A percentile compares a stretch with the other conserved stretches of the same genome.
Evolutionary conservation across 1,284 basidiomycete species (phyloP).

Genomic region (Naganishia sp.): DNA sequence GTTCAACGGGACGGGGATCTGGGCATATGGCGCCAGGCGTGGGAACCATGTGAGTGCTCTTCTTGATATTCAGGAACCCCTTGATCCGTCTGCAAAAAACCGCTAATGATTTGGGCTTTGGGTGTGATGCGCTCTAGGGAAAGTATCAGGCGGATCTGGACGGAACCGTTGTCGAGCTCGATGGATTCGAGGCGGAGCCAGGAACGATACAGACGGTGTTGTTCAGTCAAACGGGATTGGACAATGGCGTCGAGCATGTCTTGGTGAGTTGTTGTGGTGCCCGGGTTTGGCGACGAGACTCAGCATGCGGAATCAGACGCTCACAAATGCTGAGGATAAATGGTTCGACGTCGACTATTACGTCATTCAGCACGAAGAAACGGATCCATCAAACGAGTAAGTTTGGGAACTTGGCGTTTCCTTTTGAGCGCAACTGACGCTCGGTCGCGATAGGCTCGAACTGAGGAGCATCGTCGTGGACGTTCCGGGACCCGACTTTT

Average conservation of each 20-base stretch:
- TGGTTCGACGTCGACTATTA: constrained; percentile 20
- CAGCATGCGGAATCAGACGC: not conserved
- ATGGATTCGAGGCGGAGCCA: not conserved
- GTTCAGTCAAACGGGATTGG: constrained; percentile 10
- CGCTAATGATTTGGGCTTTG: not conserved
- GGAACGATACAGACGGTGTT: constrained; percentile 11
- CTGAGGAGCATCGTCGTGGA: not conserved
- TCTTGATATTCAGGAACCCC: not conserved
- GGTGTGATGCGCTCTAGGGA: not conserved
- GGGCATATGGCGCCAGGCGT: constrained; percentile 8
- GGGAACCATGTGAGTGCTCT: not conserved
- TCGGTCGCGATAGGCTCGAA: not conserved
- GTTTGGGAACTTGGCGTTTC: not conserved
- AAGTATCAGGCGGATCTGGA: constrained; percentile 2
- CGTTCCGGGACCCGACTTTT: not conserved
- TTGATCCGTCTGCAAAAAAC: not conserved
- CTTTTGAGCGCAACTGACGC: not conserved
- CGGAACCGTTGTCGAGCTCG: not conserved
- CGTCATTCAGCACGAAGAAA: constrained; percentile 18
- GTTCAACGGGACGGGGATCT: constrained; percentile 17
- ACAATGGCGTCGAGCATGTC: constrained; percentile 4
- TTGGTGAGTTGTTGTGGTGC: not conserved
- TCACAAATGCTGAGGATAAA: not conserved
- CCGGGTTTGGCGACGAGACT: not conserved
- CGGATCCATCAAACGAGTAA: not conserved